Evolutionary conservation across 371 early-diverging fungal genomes (phyloP), one percentile per base, ranked within the genome.

Genomic region (Saksenaea oblongispora): DNA sequence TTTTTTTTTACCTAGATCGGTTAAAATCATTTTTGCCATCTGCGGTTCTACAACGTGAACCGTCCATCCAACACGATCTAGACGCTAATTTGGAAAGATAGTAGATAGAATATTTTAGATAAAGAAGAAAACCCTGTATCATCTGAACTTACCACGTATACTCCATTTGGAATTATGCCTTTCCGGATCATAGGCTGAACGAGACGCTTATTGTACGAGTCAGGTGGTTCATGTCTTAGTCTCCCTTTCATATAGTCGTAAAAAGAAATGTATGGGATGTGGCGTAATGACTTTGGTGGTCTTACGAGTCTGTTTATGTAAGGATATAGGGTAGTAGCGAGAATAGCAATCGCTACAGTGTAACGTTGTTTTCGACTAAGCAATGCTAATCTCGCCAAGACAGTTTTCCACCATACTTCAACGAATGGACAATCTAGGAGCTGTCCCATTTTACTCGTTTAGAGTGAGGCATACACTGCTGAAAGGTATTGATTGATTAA

Each of bases 11-110:
- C 68, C 65, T 57, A 35, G 39, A 27, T 62, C 63, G 22, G 59
- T 53, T 14, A 74, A 31, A 22, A 71, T 36, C 3, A 17, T 44
- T 57, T 65, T 67, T 11, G 55, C 58, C 11, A 62, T 64, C 5
- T 59, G 66, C 24, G 74, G 71, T 7, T 62, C 53, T 0, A 66
- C n/a, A 18, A 74, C 26, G 35, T 63, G 54, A 15, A 74, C 66
- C 8, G 54, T 41, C 74, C 74, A 74, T 5, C 69, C 66, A 24
- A 51, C 36, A 13, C 35, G 13, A 36, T 63, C 64, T 27, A 63
- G 47, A 11, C 57, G 39, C 71, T 37, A 59, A 34, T 34, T 31
- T 22, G 31, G 44, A 59, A 17, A 51, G 22, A 47, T 59, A 42
- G 18, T 39, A 27, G 3, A 31, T 5, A 18, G 9, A n/a, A 18